phyloP scores from a whole-genome alignment of 495 filamentous ascomycete species.

The Tirmania nivea region DNA sequence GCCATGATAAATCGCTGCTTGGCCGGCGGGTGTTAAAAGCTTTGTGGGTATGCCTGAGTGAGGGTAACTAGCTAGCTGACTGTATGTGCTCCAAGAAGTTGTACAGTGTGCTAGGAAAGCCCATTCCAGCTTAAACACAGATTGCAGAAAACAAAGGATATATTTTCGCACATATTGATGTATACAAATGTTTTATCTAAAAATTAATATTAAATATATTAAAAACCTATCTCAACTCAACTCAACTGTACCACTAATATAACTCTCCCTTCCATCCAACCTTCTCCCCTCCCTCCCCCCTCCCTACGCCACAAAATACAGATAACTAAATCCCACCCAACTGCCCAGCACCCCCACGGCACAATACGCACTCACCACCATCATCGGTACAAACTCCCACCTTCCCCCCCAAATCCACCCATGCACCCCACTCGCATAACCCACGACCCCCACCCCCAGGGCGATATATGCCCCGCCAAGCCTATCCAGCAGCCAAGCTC shows the following conservation, averaged over 20 bases:
- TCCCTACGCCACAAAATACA: neutral
- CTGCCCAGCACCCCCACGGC: slow-evolving; percentile 89
- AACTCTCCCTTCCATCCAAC: neutral
- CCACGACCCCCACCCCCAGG: slow-evolving; percentile 66
- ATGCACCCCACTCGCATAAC: slow-evolving; percentile 73
- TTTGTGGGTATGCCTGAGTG: too few relatives aligned
- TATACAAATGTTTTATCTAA: too few relatives aligned
- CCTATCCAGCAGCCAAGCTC: slow-evolving; percentile 75
- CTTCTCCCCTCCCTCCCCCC: neutral
- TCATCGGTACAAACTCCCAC: slow-evolving; percentile 79
- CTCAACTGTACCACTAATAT: neutral
- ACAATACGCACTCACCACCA: slow-evolving; percentile 93
- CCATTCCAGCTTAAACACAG: too few relatives aligned
- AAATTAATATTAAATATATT: too few relatives aligned
- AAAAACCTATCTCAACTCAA: too few relatives aligned
- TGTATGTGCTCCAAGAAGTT: too few relatives aligned
- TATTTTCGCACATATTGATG: too few relatives aligned
- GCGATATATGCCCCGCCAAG: slow-evolving; percentile 76
- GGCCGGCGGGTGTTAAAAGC: too few relatives aligned
- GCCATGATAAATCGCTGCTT: too few relatives aligned
- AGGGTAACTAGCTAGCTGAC: too few relatives aligned
- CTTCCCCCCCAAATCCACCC: slow-evolving; percentile 57
- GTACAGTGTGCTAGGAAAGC: too few relatives aligned
- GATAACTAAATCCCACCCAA: slow-evolving; percentile 73
- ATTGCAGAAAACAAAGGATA: too few relatives aligned